Evolutionary conservation across 306 rosid species (phyloP).

Genomic region (Quercus rubra): DNA sequence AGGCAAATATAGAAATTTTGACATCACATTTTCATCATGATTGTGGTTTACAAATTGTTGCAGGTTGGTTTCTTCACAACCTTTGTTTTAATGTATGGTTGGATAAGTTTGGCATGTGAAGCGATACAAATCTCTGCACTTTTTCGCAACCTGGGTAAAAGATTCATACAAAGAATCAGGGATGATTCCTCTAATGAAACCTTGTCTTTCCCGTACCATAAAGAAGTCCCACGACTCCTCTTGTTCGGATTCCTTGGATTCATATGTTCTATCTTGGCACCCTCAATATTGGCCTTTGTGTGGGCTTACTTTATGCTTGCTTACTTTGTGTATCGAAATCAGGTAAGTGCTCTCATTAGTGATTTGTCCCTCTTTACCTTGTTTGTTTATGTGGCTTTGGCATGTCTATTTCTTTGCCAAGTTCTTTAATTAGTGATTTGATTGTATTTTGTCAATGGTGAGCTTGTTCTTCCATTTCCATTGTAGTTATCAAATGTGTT

Average conservation of each 20-base stretch:
- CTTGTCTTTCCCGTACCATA: slow-evolving; percentile 77
- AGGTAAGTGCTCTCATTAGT: slow-evolving; percentile 47
- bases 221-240: slow-evolving; percentile 82
- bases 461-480: neutral
- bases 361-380: slow-evolving; percentile 3
- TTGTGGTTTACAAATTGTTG: slow-evolving; percentile 9
- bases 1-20: neutral
- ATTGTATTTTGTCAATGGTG: neutral
- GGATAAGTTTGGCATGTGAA: slow-evolving; percentile 90
- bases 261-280: slow-evolving; percentile 79
- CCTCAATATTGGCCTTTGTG: slow-evolving; percentile 82
- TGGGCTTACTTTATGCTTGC: slow-evolving; percentile 75
- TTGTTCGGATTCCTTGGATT: slow-evolving; percentile 87
- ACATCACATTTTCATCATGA: neutral
- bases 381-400: neutral
- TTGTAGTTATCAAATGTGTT: neutral
- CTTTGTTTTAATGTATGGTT: slow-evolving; percentile 88
- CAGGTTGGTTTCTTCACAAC: slow-evolving; percentile 88
- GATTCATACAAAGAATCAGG: slow-evolving; percentile 44
- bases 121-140: slow-evolving; percentile 72
- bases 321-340: slow-evolving; percentile 82
- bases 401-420: neutral
- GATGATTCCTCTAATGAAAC: slow-evolving; percentile 32
- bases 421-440: neutral
- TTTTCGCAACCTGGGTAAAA: slow-evolving; percentile 46